Conservation (phyloP, 2,329 filamentous ascomycete species). For the Coleophoma crateriformis region DNA sequence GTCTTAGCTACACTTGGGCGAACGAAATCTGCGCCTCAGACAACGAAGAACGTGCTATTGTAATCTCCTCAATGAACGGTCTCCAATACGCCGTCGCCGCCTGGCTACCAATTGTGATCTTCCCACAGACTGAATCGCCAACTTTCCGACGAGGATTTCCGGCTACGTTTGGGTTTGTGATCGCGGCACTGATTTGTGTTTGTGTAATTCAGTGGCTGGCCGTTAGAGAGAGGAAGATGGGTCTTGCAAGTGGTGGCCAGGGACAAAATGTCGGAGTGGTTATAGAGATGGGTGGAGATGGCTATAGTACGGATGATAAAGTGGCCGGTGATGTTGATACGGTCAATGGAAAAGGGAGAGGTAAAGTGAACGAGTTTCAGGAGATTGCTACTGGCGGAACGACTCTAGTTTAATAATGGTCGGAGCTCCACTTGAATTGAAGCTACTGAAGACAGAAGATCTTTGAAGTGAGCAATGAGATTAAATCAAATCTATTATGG, state of each 20-base stretch:
- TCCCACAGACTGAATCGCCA: constrained; percentile 27
- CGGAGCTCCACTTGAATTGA: background rate
- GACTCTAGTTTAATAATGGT: background rate
- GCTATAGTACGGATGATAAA: background rate
- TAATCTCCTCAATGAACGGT: constrained; percentile 28
- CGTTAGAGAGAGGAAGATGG: background rate
- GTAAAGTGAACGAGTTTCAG: background rate
- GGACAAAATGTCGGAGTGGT: background rate
- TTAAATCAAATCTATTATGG: too few species aligned
- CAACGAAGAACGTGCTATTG: constrained; percentile 26
- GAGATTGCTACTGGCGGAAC: background rate
- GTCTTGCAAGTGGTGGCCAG: too few species aligned
- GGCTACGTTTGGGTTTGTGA: constrained; percentile 8
- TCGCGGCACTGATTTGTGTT: constrained; percentile 7
- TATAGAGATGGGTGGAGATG: background rate
- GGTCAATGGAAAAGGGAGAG: background rate
- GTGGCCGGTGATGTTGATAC: background rate
- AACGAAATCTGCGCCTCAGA: constrained; percentile 27
- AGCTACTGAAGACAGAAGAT: background rate
- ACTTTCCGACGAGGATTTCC: constrained; percentile 17
- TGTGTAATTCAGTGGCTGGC: constrained; percentile 3
- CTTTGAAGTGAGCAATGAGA: too few species aligned
- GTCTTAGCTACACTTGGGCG: constrained; percentile 24
- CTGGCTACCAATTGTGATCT: constrained; percentile 28
- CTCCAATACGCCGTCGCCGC: constrained; percentile 26